phyloP scores from a whole-genome alignment of 306 rosid genomes.

The Vicia villosa region DNA sequence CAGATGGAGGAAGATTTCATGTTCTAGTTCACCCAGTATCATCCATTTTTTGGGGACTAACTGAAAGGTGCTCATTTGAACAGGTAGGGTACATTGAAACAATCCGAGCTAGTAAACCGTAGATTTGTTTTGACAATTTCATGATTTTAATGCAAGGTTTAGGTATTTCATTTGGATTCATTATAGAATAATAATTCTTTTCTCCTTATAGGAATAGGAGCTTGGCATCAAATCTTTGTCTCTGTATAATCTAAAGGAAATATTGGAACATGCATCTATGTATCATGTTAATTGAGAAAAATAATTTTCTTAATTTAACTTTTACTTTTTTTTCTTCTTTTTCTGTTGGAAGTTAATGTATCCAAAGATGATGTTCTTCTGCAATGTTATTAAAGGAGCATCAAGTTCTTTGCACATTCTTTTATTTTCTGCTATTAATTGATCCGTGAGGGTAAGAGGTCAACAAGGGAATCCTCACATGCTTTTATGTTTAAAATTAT shows the following conservation, averaged over 20 bases:
- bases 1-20: not conserved
- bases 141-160: not conserved
- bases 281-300: conserved; percentile 14
- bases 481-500: not conserved
- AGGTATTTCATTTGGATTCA: not conserved
- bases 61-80: not conserved
- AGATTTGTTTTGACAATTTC: not conserved
- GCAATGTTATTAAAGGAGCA: not conserved
- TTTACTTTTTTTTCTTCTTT: not conserved
- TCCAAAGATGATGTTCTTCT: not conserved
- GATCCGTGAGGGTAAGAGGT: not conserved
- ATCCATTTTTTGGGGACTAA: not conserved
- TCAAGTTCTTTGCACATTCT: not conserved
- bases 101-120: not conserved
- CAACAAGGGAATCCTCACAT: not conserved
- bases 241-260: conserved; percentile 9
- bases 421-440: not conserved
- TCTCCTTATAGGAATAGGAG: not conserved
- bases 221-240: not conserved
- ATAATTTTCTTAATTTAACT: not conserved
- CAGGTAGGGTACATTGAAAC: not conserved
- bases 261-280: not conserved
- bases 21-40: conserved; percentile 2
- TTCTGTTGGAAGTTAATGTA: not conserved
- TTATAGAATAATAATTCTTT: conserved; percentile 1